phyloP scores from a whole-genome alignment of 257 asterid genomes.

The Eustoma russellianum region DNA sequence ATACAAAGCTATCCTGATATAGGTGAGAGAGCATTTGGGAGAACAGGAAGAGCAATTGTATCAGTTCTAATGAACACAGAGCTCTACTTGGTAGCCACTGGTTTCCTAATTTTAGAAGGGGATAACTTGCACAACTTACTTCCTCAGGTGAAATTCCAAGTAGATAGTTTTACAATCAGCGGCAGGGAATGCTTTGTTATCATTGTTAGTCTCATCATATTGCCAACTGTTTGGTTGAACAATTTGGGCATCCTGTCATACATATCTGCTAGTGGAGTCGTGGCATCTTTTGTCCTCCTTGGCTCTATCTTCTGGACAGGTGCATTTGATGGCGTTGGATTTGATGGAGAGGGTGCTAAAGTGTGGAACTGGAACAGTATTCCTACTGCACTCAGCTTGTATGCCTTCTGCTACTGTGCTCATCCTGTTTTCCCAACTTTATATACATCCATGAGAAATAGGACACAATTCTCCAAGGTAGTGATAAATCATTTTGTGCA shows the following conservation, averaged over 20 bases:
- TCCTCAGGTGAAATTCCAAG: conserved; percentile 25
- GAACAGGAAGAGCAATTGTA: conserved; percentile 42
- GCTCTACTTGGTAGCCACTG: conserved; percentile 75
- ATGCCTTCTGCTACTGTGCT: conserved; percentile 85
- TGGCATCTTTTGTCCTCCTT: conserved; percentile 61
- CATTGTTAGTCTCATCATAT: conserved; percentile 46
- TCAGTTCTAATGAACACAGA: conserved; percentile 60
- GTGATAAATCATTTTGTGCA: not conserved
- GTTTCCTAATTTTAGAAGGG: too few relatives aligned
- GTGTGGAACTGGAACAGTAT: conserved; percentile 36
- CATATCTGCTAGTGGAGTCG: conserved; percentile 71
- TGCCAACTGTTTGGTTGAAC: conserved; percentile 68
- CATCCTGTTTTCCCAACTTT: conserved; percentile 93
- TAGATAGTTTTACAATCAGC: conserved; percentile 30
- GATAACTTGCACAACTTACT: too few relatives aligned
- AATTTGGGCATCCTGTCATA: conserved; percentile 67
- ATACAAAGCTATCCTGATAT: conserved; percentile 69
- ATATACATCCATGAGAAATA: conserved; percentile 75
- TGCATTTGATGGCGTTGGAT: conserved; percentile 49
- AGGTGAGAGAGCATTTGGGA: conserved; percentile 65
- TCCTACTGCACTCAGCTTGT: conserved; percentile 70
- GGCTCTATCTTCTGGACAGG: conserved; percentile 60
- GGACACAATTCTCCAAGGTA: conserved; percentile 75
- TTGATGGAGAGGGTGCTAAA: conserved; percentile 33
- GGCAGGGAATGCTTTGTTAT: conserved; percentile 48